Conservation (phyloP, 2,329 filamentous ascomycete species). For the Fusarium lyarnte region DNA sequence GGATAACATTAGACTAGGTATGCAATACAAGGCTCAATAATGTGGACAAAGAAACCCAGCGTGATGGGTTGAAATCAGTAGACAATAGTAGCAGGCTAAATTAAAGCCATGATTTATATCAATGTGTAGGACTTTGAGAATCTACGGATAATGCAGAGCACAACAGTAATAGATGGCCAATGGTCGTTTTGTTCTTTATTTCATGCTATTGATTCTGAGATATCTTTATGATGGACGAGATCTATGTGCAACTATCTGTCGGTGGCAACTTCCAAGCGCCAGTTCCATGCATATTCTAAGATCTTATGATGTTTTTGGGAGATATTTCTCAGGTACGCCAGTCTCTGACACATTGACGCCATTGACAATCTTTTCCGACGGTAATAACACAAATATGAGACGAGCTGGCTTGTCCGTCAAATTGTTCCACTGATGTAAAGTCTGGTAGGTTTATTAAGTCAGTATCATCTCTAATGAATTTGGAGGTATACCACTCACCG, state of each 20-base stretch:
- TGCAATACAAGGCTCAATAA: too few species aligned
- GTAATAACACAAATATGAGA: not conserved
- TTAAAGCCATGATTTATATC: too few species aligned
- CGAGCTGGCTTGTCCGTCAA: not conserved
- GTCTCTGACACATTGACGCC: not conserved
- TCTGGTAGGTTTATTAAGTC: not conserved
- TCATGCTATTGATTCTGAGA: not conserved
- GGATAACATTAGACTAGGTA: too few species aligned
- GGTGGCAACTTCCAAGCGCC: rapidly evolving
- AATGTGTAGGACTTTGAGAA: too few species aligned
- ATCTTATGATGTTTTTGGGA: not conserved
- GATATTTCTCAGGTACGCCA: not conserved
- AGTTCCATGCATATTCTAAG: not conserved
- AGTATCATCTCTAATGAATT: rapidly evolving
- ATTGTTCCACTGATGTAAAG: not conserved
- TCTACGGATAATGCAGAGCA: not conserved
- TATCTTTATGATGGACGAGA: rapidly evolving
- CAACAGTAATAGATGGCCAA: too few species aligned
- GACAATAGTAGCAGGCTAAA: too few species aligned
- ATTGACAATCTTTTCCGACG: not conserved
- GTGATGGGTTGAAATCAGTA: too few species aligned
- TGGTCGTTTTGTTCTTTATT: not conserved
- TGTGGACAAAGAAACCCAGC: too few species aligned
- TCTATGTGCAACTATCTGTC: rapidly evolving
- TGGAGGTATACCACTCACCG: not conserved